phyloP scores from a whole-genome alignment of 768 basidiomycete species.

The Agrocybe praecox region DNA sequence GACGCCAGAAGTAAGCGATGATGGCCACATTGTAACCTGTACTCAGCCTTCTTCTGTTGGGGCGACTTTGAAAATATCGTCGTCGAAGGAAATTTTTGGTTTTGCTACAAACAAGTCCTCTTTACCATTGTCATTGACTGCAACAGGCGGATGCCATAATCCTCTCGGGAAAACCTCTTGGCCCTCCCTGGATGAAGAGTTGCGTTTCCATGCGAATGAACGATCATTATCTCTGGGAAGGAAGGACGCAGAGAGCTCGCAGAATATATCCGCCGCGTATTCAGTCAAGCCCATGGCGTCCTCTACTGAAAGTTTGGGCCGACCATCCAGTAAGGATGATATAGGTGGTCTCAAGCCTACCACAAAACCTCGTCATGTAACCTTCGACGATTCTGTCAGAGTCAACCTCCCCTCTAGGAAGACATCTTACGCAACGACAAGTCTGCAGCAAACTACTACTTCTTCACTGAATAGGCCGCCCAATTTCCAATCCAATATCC shows the following conservation, averaged over 20 bases:
- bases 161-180: not conserved
- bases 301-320: no score
- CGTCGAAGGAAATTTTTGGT: no score
- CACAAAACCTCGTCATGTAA: no score
- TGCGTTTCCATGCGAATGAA: not conserved
- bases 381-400: not conserved
- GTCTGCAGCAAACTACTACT: not conserved
- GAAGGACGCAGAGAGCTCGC: not conserved
- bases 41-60: no score
- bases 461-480: not conserved
- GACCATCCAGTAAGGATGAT: no score
- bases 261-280: not conserved
- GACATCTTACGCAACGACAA: not conserved
- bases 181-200: constrained; percentile 9
- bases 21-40: no score
- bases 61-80: no score
- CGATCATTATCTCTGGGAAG: not conserved
- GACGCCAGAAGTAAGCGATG: no score
- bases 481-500: not conserved
- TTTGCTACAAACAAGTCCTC: no score
- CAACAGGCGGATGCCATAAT: not conserved
- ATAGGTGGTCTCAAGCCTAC: no score
- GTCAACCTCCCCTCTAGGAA: not conserved
- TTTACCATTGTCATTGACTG: not conserved
- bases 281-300: no score